Evolutionary conservation across 139 green algal genomes (phyloP), one percentile per base, ranked within the genome.

Genomic region (Chlamydomonas sp.): DNA sequence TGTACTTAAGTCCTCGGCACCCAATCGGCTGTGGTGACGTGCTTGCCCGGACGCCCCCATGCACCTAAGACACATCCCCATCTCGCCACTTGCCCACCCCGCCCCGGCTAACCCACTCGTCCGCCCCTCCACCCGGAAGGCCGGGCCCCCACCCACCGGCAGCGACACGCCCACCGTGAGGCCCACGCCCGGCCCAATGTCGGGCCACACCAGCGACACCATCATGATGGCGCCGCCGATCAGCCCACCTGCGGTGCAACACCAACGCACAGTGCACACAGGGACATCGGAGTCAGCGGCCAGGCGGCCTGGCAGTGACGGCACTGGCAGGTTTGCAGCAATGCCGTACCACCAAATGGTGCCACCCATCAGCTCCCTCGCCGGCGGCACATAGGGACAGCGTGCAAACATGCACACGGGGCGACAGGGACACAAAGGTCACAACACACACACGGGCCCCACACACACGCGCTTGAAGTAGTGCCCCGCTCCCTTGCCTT

Each of bases 131-230:
- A 63, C 5, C 31, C 49, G 20, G 49, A 17, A 67, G n/a, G n/a
- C n/a, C n/a, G n/a, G n/a, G n/a, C 74, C 49, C 49, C 15, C 57
- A n/a, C 90, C 80, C 81, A 94, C 91, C 79, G 94, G 94, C 69
- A 97, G 89, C 14, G 94, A 80, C 57, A 97, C 85, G 3, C 89
- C 91, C 0, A 96, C 94, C 0, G 89, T 89, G 5, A 95, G 60
- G 57, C 92, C 93, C 59, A 95, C 90, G 18, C 89, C 67, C 0
- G 88, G 67, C 20, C 80, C 87, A 2, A 97, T 84, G 67, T 93
- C 86, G 9, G 72, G 75, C 93, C 93, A 96, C 1, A 94, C 4
- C 18, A 92, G 85, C 18, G 89, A 92, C 18, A 96, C 85, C n/a
- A 83, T 61, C 0, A 94, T 79, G 49, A 97, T 92, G 57, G 88